Base-by-base conservation (phyloP, 129 eudicot species). In the Ambrosia trifida region DNA sequence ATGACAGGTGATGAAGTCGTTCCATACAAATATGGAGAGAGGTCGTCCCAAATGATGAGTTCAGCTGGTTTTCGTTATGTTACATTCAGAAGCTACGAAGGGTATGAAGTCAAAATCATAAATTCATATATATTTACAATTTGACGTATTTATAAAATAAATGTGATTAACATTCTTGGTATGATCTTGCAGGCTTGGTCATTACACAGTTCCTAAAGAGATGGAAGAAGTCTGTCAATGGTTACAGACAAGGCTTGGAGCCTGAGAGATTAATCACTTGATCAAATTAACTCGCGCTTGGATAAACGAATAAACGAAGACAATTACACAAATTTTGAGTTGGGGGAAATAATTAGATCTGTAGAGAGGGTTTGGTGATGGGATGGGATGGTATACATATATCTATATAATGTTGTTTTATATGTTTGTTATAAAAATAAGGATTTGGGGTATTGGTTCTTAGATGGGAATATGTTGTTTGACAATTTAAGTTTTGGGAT, bases 191-290 rank as follows among this genome's bases (percentile, higher is more conserved):
- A 95, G 99, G 81, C 85, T 95, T 45, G 99, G 94, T 35, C 99
- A 95, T 79, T 90, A 86, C 74, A 95, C 97, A 6, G 84, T 88
- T 51, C 97, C 99, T 8, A 88, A 74, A 63, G 97, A 90, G 80
- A 95, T 95, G 99, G 88, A 90, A 53, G 99, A 90, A 63, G 94
- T 95, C 8, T 88, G 94, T 78, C 76, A 72, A 10, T 95, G 97
- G 95, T 76, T 95, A 56, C 76, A 75, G 19, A 36, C 83, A 4
- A 80, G 97, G 86, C 83, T 89, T 65, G 96, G 83, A 51, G 76
- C 88, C 79, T 24, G 85, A 86, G 64, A 77, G 76, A 30, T 76
- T 40, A 3, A 76, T 2, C 3, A 14, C 46, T 36, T 16, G 35
- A 50, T 61, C 24, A 36, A 33, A 20, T 43, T 53, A 28, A 51